These are phyloP conservation scores for Ophiostoma quercus DNA, from an alignment of 2,329 filamentous ascomycete species.

Conservation along the genomic window DNA sequence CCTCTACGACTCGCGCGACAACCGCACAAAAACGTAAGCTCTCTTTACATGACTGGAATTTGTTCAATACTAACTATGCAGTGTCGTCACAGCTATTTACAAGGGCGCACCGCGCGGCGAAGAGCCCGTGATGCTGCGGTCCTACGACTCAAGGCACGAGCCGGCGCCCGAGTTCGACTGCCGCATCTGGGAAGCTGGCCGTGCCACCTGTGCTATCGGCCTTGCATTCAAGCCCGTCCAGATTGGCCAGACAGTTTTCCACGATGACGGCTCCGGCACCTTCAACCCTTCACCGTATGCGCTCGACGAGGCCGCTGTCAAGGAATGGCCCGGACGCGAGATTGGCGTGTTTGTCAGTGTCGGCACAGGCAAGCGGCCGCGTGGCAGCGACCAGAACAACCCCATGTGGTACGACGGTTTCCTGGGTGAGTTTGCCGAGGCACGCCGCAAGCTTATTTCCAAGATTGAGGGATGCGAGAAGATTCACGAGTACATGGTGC, in stretches of 20 bases:
- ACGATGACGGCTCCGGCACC: slow-evolving; percentile 84
- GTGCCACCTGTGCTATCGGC: slow-evolving; percentile 86
- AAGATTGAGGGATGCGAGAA: slow-evolving; percentile 96
- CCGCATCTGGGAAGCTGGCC: slow-evolving; percentile 93
- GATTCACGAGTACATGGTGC: slow-evolving; percentile 81
- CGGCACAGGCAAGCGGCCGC: slow-evolving; percentile 81
- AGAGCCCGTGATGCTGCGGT: slow-evolving; percentile 71
- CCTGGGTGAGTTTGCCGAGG: slow-evolving; percentile 87
- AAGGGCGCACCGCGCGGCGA: slow-evolving; percentile 69
- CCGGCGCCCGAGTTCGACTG: slow-evolving; percentile 87
- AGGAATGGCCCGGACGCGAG: slow-evolving; percentile 92
- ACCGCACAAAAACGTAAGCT: slow-evolving; percentile 75
- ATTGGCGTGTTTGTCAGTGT: slow-evolving; percentile 89
- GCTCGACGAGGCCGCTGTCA: slow-evolving; percentile 82
- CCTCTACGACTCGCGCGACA: slow-evolving; percentile 82
- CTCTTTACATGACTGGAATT: neutral
- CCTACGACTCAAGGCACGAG: slow-evolving; percentile 92
- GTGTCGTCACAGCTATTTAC: slow-evolving; percentile 85
- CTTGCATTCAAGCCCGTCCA: slow-evolving; percentile 94
- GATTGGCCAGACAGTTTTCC: slow-evolving; percentile 87
- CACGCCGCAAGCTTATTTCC: slow-evolving; percentile 71
- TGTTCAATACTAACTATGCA: slow-evolving; percentile 35
- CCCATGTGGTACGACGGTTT: slow-evolving; percentile 93
- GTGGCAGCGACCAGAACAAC: slow-evolving; percentile 59
- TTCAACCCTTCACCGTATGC: slow-evolving; percentile 86